Evolutionary conservation across 768 basidiomycete species (phyloP).

Genomic region (Serendipita sp.): DNA sequence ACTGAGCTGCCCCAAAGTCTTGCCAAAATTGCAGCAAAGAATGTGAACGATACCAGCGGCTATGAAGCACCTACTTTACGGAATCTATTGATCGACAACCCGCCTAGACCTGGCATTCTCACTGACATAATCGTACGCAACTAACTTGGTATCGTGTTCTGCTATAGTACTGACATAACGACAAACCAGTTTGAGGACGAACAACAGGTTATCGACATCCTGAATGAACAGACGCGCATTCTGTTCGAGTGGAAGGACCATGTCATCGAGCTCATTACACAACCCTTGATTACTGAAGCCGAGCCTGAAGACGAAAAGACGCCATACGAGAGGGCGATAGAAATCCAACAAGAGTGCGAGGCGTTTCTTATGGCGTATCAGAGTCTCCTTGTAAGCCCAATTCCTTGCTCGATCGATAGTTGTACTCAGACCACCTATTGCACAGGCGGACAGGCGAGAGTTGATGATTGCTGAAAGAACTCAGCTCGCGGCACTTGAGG

Average conservation of each 20-base stretch:
- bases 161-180: background rate
- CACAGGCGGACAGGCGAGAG: slow-evolving; percentile 70
- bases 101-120: slow-evolving; percentile 23
- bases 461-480: slow-evolving; percentile 64
- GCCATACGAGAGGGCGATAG: slow-evolving; percentile 67
- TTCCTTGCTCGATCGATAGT: background rate
- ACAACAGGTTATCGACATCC: slow-evolving; percentile 40
- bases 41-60: background rate
- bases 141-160: no score
- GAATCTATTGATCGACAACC: slow-evolving; percentile 39
- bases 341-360: slow-evolving; percentile 75
- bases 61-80: slow-evolving; percentile 12
- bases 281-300: slow-evolving; percentile 32
- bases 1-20: background rate
- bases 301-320: slow-evolving; percentile 57
- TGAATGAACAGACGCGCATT: slow-evolving; percentile 57
- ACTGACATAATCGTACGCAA: background rate
- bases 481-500: slow-evolving; percentile 56
- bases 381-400: background rate
- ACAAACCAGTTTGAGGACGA: slow-evolving; percentile 36
- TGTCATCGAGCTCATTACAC: slow-evolving; percentile 45
- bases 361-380: slow-evolving; percentile 28
- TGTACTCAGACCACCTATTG: slow-evolving; percentile 16
- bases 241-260: slow-evolving; percentile 65
- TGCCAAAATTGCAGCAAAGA: background rate